phyloP scores from a whole-genome alignment of 176 grass and related monocot genomes.

The Chrysopogon serrulatus region DNA sequence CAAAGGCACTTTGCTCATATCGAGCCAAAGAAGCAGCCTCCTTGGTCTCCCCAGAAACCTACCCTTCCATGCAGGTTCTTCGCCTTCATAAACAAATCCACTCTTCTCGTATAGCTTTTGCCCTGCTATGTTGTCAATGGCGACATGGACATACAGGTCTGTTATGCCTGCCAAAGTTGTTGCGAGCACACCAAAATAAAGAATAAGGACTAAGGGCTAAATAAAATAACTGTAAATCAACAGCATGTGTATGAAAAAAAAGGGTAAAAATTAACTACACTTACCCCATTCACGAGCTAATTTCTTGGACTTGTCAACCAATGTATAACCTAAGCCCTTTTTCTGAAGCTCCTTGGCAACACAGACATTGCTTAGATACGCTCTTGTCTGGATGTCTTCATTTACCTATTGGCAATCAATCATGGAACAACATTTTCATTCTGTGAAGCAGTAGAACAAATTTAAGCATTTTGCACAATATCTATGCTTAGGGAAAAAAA shows the following conservation, averaged over 20 bases:
- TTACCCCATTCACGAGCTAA: conserved; percentile 74
- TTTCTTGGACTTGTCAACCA: conserved; percentile 75
- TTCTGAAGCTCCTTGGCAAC: conserved; percentile 87
- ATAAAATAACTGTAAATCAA: too few species aligned
- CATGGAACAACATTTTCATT: neutral
- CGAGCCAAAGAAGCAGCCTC: conserved; percentile 83
- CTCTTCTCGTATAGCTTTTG: conserved; percentile 80
- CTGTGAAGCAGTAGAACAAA: neutral
- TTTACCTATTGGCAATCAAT: conserved; percentile 49
- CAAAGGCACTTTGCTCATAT: conserved; percentile 48
- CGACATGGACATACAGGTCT: conserved; percentile 97
- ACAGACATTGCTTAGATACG: conserved; percentile 85
- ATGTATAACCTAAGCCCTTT: conserved; percentile 75
- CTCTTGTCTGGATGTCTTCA: conserved; percentile 50
- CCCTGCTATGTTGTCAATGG: conserved; percentile 72
- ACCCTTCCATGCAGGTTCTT: conserved; percentile 84
- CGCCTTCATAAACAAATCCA: conserved; percentile 89
- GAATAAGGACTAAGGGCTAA: neutral
- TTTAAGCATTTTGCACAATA: conserved; percentile 1
- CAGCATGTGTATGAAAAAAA: neutral
- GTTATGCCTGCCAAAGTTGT: conserved; percentile 66
- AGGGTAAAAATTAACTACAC: neutral
- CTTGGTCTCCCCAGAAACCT: conserved; percentile 76
- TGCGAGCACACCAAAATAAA: neutral
- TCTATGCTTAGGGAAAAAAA: neutral